These are phyloP conservation scores for Nyssa sinensis DNA, from an alignment of 148 eudicot species.

Conservation along the genomic window DNA sequence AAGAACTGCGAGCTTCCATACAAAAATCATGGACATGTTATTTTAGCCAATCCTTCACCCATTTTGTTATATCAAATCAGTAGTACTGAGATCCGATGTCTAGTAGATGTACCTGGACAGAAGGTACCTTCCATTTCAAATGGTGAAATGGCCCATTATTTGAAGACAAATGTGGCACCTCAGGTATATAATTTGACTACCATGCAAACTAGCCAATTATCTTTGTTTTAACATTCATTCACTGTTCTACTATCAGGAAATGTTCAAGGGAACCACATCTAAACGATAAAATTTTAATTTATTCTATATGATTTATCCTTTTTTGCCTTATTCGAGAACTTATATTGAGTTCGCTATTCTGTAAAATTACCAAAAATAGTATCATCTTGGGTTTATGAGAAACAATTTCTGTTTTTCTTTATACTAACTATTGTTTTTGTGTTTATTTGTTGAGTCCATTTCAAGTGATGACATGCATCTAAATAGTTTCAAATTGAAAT, in stretches of 20 bases:
- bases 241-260: no score
- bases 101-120: constrained; percentile 41
- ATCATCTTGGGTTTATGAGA: no score
- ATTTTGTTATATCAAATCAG: constrained; percentile 36
- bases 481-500: no score
- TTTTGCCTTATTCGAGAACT: no score
- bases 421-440: no score
- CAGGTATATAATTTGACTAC: constrained; percentile 26
- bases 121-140: constrained; percentile 40
- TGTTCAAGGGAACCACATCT: no score
- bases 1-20: constrained; percentile 36
- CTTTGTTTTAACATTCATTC: no score
- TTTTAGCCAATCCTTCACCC: constrained; percentile 40
- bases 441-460: no score
- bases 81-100: constrained; percentile 40
- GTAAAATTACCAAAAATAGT: no score
- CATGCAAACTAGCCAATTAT: neutral
- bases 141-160: constrained; percentile 37
- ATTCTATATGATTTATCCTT: neutral
- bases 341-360: no score
- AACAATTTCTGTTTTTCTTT: no score
- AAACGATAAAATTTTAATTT: neutral
- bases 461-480: neutral
- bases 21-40: constrained; percentile 38
- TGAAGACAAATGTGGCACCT: constrained; percentile 39